These are phyloP conservation scores for Suillus fuscotomentosus DNA, from an alignment of 768 basidiomycete genomes.

Conservation along the genomic window DNA sequence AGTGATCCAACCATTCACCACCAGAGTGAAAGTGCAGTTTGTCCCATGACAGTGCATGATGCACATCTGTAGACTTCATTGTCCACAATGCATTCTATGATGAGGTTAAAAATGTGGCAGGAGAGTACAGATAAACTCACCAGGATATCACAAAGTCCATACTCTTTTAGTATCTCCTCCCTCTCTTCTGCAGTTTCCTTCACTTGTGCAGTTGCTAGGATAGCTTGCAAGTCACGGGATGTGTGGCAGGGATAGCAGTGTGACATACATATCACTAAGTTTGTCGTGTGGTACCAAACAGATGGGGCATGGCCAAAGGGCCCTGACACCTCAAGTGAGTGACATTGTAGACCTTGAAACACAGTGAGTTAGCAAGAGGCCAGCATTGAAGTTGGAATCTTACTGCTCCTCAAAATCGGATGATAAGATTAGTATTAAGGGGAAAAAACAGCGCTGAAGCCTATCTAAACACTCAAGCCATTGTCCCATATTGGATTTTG, in stretches of 20 bases:
- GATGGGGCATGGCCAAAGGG: background rate
- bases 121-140: background rate
- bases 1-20: background rate
- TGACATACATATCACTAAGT: background rate
- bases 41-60: conserved; percentile 36
- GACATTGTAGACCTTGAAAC: background rate
- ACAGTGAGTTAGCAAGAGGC: background rate
- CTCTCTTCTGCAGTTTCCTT: background rate
- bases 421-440: background rate
- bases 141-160: background rate
- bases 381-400: background rate
- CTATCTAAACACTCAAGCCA: background rate
- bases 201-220: background rate
- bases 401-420: background rate
- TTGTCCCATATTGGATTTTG: background rate
- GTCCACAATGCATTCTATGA: conserved; percentile 34
- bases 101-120: background rate
- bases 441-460: background rate
- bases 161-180: background rate
- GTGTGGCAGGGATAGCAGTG: background rate
- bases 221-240: background rate
- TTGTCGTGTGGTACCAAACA: background rate
- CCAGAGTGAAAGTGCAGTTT: conserved; percentile 34
- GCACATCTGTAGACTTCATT: conserved; percentile 32
- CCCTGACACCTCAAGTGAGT: background rate